Base-by-base conservation (phyloP, 179 eudicot species). In the Pouteria campechiana region DNA sequence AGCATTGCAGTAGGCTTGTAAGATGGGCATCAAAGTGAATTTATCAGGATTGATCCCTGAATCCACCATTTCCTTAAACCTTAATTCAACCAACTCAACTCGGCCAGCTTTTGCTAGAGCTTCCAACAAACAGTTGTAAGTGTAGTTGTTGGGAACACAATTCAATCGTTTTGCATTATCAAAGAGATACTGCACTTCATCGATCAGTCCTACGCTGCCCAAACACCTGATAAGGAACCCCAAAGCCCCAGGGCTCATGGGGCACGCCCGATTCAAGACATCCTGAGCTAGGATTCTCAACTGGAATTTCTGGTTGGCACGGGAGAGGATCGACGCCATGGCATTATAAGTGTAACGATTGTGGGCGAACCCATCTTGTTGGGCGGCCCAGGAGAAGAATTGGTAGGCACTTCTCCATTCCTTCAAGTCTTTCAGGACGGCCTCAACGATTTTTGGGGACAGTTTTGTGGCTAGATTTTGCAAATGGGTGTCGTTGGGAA, bases 201-300 rank as follows among this genome's bases (percentile, higher is more conserved):
- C 49, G 17, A 69, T 78, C 48, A 83, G 48, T 3, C 89, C 89
- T 6, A 59, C 63, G 42, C 52, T 56, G n/a, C 89, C 96, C 58
- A 86, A 74, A 63, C 93, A 79, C 71, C 96, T 74, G 33, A 86
- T 32, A 37, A 83, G 64, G 55, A 62, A 86, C 11, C 93, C 96
- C 58, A 86, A 64, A 32, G 78, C 85, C 16, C 93, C 93, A 6
- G 96, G 72, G 31, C 69, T 35, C 68, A 80, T 60, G 37, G 5
- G 57, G 57, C 74, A 72, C 33, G 52, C 46, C 2, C 69, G 57
- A 3, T 56, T 54, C 6, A 68, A 17, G 14, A 86, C 4, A 17
- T 67, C 67, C 3, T 20, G 27, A 13, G 56, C 61, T 4, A 83
- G 65, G 23, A 7, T 43, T 22, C 59, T 76, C 69, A 86, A 50